phyloP scores from a whole-genome alignment of 257 asterid genomes.

The Lavandula angustifolia region DNA sequence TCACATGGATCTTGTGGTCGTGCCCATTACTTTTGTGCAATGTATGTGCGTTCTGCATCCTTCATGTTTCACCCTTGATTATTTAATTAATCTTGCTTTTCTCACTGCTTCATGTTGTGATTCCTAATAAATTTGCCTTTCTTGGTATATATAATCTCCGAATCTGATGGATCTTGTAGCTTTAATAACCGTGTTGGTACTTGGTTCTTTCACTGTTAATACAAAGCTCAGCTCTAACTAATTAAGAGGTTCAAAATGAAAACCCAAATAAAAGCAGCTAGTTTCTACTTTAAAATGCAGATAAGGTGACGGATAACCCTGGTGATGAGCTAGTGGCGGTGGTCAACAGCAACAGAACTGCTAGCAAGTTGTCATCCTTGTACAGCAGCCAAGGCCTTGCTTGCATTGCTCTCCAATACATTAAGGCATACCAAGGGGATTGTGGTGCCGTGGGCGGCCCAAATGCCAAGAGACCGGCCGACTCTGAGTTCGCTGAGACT shows the following conservation, averaged over 20 bases:
- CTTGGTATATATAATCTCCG: not conserved
- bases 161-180: not conserved
- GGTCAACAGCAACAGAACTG: conserved; percentile 68
- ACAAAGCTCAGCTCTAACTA: not conserved
- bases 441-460: conserved; percentile 74
- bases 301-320: conserved; percentile 79
- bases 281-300: conserved; percentile 40
- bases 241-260: not conserved
- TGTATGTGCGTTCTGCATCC: too few relatives aligned
- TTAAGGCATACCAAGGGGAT: conserved; percentile 82
- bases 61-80: too few relatives aligned
- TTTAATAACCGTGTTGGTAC: too few relatives aligned
- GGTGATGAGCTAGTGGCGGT: conserved; percentile 66
- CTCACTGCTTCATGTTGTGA: not conserved
- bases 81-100: not conserved
- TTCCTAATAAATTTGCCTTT: conserved; percentile 10
- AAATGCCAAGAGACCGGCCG: conserved; percentile 68
- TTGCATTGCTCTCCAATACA: conserved; percentile 86
- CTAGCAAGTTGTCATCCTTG: conserved; percentile 62
- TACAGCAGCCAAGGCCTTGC: conserved; percentile 84
- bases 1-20: too few relatives aligned
- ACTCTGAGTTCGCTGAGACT: conserved; percentile 59
- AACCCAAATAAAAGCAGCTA: not conserved
- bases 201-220: too few relatives aligned
- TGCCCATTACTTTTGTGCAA: too few relatives aligned